A percentile compares a stretch with the other conserved stretches of the same genome.
These are phyloP conservation scores for Metarhizium brunneum DNA, from an alignment of 2,329 filamentous ascomycete species.

Conservation along the genomic window DNA sequence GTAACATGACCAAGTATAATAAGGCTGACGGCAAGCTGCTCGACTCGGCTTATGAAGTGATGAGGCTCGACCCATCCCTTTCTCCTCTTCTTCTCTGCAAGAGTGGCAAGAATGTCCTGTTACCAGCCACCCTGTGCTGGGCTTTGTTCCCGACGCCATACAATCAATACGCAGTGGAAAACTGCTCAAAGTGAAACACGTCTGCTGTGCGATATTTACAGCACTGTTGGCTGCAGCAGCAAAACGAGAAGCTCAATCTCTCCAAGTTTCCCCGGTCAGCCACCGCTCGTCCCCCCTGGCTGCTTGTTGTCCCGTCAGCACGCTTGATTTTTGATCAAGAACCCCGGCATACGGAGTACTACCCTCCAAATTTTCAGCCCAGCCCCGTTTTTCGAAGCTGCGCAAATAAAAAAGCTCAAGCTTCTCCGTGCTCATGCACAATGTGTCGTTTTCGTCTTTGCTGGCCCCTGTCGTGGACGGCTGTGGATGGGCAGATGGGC, in stretches of 20 bases:
- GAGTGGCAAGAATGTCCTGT: background rate
- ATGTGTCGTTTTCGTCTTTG: background rate
- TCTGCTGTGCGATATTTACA: background rate
- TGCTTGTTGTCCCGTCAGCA: no score
- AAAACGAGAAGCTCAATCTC: no score
- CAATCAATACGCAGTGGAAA: background rate
- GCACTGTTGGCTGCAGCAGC: no score
- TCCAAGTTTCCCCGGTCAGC: no score
- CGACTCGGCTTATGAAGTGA: background rate
- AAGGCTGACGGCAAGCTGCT: background rate
- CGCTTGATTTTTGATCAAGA: background rate
- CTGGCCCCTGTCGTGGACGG: background rate
- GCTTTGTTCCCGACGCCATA: background rate
- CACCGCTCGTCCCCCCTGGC: no score
- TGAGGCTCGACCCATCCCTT: background rate
- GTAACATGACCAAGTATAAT: background rate
- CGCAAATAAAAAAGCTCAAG: background rate
- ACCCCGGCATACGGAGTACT: background rate
- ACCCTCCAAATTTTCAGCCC: background rate
- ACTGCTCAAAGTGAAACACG: background rate
- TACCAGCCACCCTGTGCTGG: background rate
- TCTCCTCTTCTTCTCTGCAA: background rate
- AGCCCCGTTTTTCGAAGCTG: background rate
- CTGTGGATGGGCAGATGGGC: background rate
- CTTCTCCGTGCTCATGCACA: background rate